A percentile compares a stretch with the other conserved stretches of the same genome.
phyloP scores from a whole-genome alignment of 768 basidiomycete species.

The Phlebiopsis gigantea region DNA sequence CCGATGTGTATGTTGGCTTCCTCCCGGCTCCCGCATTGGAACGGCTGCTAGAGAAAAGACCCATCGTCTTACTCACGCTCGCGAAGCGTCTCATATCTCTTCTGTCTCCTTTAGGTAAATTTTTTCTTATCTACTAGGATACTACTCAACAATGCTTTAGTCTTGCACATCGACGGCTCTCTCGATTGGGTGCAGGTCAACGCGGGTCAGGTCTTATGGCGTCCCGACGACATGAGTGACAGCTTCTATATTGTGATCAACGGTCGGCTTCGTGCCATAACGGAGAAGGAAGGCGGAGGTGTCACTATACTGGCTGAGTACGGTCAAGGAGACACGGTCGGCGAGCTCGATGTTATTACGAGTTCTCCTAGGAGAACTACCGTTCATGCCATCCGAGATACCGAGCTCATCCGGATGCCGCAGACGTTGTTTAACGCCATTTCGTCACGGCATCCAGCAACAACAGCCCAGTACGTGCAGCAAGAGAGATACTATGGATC shows the following conservation, averaged over 20 bases:
- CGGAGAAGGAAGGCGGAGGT: conserved; percentile 70
- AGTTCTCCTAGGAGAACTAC: conserved; percentile 82
- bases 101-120: conserved; percentile 79
- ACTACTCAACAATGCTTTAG: conserved; percentile 32
- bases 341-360: conserved; percentile 96
- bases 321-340: conserved; percentile 95
- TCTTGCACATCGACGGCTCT: conserved; percentile 93
- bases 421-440: conserved; percentile 97
- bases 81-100: conserved; percentile 96
- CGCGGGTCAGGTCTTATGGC: conserved; percentile 92
- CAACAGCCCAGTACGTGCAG: conserved; percentile 67
- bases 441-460: conserved; percentile 83
- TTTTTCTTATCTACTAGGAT: background rate
- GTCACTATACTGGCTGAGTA: conserved; percentile 88
- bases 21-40: conserved; percentile 86
- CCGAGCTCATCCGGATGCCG: conserved; percentile 95
- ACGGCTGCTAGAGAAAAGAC: conserved; percentile 84
- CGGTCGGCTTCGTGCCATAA: conserved; percentile 87
- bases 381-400: conserved; percentile 96
- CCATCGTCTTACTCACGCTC: conserved; percentile 91
- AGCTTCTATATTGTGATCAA: conserved; percentile 99
- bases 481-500: background rate
- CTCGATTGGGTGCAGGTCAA: conserved; percentile 98
- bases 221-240: conserved; percentile 85
- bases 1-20: conserved; percentile 97